Evolutionary conservation across 75 land plant species (phyloP).

Genomic region (Pinus taeda): DNA sequence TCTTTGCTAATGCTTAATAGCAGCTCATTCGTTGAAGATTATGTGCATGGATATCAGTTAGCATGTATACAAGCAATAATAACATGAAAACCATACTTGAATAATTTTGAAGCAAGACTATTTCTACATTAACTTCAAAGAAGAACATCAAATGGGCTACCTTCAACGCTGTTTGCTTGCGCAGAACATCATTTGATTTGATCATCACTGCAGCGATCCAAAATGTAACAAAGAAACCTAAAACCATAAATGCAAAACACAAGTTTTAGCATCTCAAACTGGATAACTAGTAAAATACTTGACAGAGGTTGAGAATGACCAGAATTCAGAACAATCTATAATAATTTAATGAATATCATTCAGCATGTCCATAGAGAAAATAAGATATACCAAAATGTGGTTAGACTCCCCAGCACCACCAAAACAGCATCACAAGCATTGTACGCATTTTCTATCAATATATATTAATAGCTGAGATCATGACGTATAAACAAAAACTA

Average conservation of each 20-base stretch:
- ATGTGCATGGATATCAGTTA: neutral
- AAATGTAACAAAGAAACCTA: constrained; percentile 85
- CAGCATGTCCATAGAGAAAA: neutral
- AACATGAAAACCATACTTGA: neutral
- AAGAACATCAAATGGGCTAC: constrained; percentile 24
- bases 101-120: neutral
- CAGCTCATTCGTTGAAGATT: neutral
- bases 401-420: neutral
- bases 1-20: neutral
- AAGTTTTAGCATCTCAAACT: neutral
- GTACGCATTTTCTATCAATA: neutral
- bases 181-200: constrained; percentile 88
- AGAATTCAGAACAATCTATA: neutral
- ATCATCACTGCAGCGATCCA: constrained; percentile 89
- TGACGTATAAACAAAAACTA: neutral
- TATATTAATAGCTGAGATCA: neutral
- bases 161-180: constrained; percentile 95
- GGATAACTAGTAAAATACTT: neutral
- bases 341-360: neutral
- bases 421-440: neutral
- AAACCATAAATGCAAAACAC: neutral
- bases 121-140: neutral
- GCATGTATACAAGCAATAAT: neutral
- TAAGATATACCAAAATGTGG: neutral
- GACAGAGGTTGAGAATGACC: neutral